A percentile compares a stretch with the other conserved stretches of the same genome.
phyloP scores from a whole-genome alignment of 1,139 yeast genomes.

The Debaryomycetaceae sp. region DNA sequence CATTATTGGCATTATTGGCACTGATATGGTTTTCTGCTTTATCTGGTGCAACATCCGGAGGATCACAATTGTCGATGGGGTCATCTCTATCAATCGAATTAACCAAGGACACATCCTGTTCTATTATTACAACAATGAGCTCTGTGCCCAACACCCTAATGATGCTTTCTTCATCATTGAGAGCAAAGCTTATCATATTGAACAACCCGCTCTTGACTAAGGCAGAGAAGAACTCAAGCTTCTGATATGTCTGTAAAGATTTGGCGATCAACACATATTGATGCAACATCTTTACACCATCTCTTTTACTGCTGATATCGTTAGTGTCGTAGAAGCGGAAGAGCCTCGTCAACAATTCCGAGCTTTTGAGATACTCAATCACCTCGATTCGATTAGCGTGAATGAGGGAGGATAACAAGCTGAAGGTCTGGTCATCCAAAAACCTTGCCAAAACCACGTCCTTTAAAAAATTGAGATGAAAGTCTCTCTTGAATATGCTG shows the following conservation, averaged over 20 bases:
- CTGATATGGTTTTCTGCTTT: background rate
- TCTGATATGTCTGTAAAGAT: conserved; percentile 59
- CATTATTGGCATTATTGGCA: conserved; percentile 6
- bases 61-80: conserved; percentile 33
- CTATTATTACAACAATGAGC: conserved; percentile 73
- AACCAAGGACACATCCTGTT: conserved; percentile 73
- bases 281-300: conserved; percentile 76
- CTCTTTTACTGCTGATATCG: conserved; percentile 40
- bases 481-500: conserved; percentile 64
- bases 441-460: conserved; percentile 82
- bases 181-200: conserved; percentile 67
- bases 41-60: conserved; percentile 14
- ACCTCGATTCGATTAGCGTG: conserved; percentile 69
- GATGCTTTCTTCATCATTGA: conserved; percentile 47
- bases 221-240: conserved; percentile 61
- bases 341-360: conserved; percentile 47
- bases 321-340: conserved; percentile 51
- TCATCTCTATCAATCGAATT: conserved; percentile 39
- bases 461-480: conserved; percentile 71
- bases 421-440: conserved; percentile 75
- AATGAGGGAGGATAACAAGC: conserved; percentile 61
- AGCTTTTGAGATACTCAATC: conserved; percentile 60
- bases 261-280: conserved; percentile 79
- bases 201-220: conserved; percentile 70
- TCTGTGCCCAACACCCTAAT: conserved; percentile 78